Conservation (phyloP, 2,329 filamentous ascomycete genomes). For the Alternaria postmessia region DNA sequence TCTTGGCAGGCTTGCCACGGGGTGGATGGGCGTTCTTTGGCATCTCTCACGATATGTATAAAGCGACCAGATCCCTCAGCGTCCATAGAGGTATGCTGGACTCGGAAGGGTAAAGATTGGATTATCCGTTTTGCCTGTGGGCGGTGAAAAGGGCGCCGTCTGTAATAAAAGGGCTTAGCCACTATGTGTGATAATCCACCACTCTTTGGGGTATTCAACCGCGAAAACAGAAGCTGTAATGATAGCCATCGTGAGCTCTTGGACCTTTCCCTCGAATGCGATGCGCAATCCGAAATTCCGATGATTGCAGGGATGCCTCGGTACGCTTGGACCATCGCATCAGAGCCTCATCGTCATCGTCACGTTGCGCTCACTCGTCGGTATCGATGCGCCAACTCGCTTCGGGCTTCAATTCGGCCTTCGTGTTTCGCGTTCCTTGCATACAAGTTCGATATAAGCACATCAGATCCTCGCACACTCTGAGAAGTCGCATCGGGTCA, state of each 20-base stretch:
- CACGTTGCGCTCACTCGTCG: neutral
- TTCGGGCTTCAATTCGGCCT: neutral
- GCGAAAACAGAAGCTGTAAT: neutral
- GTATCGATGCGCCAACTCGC: neutral
- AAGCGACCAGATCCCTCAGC: neutral
- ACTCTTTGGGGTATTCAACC: too few species aligned
- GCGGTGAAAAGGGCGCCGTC: constrained; percentile 24
- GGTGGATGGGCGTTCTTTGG: constrained; percentile 60
- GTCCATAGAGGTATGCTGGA: constrained; percentile 18
- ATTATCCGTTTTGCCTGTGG: constrained; percentile 15
- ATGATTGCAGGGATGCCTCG: constrained; percentile 23
- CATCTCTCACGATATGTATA: constrained; percentile 43
- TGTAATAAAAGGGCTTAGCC: constrained; percentile 29
- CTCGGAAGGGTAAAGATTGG: constrained; percentile 3
- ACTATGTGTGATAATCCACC: constrained; percentile 6
- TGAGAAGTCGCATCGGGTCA: neutral
- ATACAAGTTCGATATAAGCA: neutral
- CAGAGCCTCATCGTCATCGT: constrained; percentile 13
- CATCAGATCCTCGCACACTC: neutral
- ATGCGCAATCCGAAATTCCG: constrained; percentile 23
- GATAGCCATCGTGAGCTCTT: constrained; percentile 13
- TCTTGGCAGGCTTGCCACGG: constrained; percentile 52
- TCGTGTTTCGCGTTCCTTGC: neutral
- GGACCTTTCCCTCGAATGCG: constrained; percentile 2
- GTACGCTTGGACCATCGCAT: constrained; percentile 19